phyloP scores from a whole-genome alignment of 2,329 filamentous ascomycete genomes.

The Hymenotorrendiella dingleyae region DNA sequence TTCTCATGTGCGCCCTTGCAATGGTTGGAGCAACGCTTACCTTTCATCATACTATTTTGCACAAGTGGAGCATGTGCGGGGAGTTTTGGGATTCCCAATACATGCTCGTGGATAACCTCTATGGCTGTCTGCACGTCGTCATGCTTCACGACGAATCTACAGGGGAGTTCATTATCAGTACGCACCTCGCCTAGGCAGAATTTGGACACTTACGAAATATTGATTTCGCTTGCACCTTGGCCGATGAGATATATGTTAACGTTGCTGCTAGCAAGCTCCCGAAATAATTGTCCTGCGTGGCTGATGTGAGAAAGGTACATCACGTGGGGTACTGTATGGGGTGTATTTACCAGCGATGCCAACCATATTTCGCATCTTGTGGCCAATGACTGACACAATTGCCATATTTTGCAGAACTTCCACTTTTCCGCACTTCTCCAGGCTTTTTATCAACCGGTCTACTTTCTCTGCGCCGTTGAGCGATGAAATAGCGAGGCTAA shows the following conservation, averaged over 20 bases:
- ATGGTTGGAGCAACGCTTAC: no score
- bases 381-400: constrained; percentile 46
- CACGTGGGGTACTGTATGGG: background rate
- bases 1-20: no score
- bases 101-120: constrained; percentile 16
- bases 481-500: constrained; percentile 48
- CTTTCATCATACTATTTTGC: constrained; percentile 15
- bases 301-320: constrained; percentile 32
- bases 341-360: constrained; percentile 11
- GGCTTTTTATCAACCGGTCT: constrained; percentile 33
- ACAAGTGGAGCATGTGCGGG: constrained; percentile 1
- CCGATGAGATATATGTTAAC: constrained; percentile 52
- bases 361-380: constrained; percentile 46
- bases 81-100: constrained; percentile 11
- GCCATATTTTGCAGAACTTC: constrained; percentile 47
- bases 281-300: constrained; percentile 42
- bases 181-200: background rate
- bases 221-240: constrained; percentile 35
- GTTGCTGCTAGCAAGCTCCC: constrained; percentile 43
- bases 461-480: constrained; percentile 41
- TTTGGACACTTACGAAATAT: constrained; percentile 15
- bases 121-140: constrained; percentile 8
- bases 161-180: background rate
- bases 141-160: background rate
- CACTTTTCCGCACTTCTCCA: constrained; percentile 41